Evolutionary conservation across 73 alveolate genomes (phyloP), one percentile per base, ranked within the genome.

Genomic region (Stentor roeselii): DNA sequence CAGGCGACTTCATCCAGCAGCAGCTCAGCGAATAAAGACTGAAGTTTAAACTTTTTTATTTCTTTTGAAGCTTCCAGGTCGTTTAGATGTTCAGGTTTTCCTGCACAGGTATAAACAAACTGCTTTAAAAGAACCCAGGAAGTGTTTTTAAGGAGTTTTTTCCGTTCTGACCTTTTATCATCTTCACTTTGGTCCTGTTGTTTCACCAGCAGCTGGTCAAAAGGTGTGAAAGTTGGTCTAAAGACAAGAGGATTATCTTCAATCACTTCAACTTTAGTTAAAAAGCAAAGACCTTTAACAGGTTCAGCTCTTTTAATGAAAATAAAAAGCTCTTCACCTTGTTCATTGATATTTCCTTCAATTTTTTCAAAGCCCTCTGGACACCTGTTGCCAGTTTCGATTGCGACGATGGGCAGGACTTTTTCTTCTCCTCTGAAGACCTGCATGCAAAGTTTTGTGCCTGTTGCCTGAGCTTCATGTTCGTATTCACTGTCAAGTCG

Each of bases 1-100:
- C 80, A 67, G 11, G 80, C 11, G 1, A 32, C 80, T 2, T 67
- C 80, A 2, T 32, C 41, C 11, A 67, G 41, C 34, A 67, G 41
- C 14, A 67, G 80, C 42, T 67, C 80, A 67, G 80, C 80, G 34
- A 67, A 67, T 40, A 67, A 27, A 27, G 80, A 21, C 80, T 67
- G 80, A 1, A 67, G 42, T 27, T 67, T 67, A 32, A 67, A 67
- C 34, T 67, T 67, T 2, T 67, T 67, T 15, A 67, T 21, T 40
- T 67, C 80, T 21, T 21, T 21, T 67, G 37, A 67, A 21, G 80
- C 14, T 2, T 67, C 80, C 34, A 21, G 37, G 27, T 21, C 37
- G 34, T 67, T 27, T 1, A 21, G 21, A 32, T 67, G 80, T 67
- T 67, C 80, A 30, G 80, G 80, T 2, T 67, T 67, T 67, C 80